A percentile compares a stretch with the other conserved stretches of the same genome.
Conservation (phyloP, 768 basidiomycete species). For the Mycena rebaudengoi region DNA sequence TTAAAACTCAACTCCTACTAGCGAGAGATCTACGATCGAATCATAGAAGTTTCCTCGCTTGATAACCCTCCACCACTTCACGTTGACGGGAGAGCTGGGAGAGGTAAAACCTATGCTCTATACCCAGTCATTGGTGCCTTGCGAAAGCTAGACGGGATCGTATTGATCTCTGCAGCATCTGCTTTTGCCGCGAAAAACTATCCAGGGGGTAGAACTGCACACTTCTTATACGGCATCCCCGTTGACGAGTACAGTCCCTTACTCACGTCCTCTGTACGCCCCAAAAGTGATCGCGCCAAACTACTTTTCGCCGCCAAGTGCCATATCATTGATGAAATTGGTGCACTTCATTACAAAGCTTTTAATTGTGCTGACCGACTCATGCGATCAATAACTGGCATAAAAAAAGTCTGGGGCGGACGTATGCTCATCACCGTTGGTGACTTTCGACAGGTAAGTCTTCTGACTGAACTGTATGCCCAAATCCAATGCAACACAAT, state of each 20-base stretch:
- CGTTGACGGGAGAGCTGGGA: neutral
- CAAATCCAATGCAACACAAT: no score
- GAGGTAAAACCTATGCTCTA: neutral
- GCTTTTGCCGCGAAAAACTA: neutral
- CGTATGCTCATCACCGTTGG: neutral
- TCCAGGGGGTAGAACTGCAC: neutral
- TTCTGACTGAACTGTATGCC: no score
- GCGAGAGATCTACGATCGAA: neutral
- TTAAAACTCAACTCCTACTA: neutral
- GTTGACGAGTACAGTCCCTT: neutral
- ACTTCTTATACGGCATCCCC: no score
- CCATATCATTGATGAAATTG: constrained; percentile 3
- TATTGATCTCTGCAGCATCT: neutral
- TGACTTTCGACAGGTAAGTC: neutral
- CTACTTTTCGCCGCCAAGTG: neutral
- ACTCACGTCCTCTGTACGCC: neutral
- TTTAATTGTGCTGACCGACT: constrained; percentile 1
- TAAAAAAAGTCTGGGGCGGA: neutral
- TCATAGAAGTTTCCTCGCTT: neutral
- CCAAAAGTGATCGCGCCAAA: neutral
- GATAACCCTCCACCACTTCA: neutral
- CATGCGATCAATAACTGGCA: neutral
- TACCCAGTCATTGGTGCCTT: neutral
- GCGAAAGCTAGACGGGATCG: neutral
- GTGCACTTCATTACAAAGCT: neutral